Evolutionary conservation across 805 yeast species (phyloP), one percentile per base, ranked within the genome.

Genomic region (Ogataea paradorogensis): DNA sequence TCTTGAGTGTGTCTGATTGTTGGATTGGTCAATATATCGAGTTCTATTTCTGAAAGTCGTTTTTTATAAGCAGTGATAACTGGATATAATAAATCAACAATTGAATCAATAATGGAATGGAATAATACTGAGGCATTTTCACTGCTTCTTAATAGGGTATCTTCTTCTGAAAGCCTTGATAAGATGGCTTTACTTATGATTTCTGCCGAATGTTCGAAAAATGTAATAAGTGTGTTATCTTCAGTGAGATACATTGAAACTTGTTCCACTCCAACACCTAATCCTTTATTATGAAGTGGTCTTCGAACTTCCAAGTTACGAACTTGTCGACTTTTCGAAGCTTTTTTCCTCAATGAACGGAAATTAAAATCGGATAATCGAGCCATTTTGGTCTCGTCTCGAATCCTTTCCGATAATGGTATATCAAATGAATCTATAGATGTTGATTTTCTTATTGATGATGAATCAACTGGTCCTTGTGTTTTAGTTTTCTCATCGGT

Each of bases 161-260:
- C 65, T 4, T 63, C 66, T 1, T 74, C 57, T 27, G 66, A 53
- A 24, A 78, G 60, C 18, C 83, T 63, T 2, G 72, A 57, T 20
- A 77, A 56, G 9, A 78, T 67, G 1, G 83, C 81, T 25, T 61
- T 61, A 39, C 73, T 78, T 16, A 78, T 66, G 33, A 73, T 77
- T 31, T 68, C 66, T 5, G 78, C 80, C 4, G 77, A 67, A 44
- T 74, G 71, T 51, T 78, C 84, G 52, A 78, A 78, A 46, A 78
- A 74, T 0, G 82, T 67, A 4, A 78, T 66, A 9, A 78, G 72
- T 0, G 78, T 69, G 30, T 69, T 65, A 33, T 70, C 64, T 6
- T 62, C 55, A 13, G 71, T 59, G 13, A 78, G 43, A 44, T 71
- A 78, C 33, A 77, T 55, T 0, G 81, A 73, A 2, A 73, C 73